Evolutionary conservation across 495 filamentous ascomycete species (phyloP).

Genomic region (Penicillium canariense): DNA sequence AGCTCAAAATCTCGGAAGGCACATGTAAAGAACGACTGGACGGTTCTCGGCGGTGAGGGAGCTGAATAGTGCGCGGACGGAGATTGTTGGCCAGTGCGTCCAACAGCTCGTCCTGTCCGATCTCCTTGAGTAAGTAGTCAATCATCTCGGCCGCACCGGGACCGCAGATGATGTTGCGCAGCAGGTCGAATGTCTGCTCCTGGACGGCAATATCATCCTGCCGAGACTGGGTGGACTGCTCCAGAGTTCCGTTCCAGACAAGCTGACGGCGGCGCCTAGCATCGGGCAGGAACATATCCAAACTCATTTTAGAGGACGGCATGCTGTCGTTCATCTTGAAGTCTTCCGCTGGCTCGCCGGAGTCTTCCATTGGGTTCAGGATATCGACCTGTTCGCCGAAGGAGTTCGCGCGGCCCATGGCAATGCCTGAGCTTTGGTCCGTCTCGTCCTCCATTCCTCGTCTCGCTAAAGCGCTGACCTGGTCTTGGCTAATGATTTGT

Average conservation of each 20-base stretch:
- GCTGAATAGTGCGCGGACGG: conserved; percentile 48
- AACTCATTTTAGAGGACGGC: conserved; percentile 41
- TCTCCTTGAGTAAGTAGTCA: conserved; percentile 69
- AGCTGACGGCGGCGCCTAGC: conserved; percentile 44
- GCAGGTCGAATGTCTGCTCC: conserved; percentile 82
- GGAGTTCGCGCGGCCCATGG: conserved; percentile 63
- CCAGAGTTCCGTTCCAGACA: conserved; percentile 47
- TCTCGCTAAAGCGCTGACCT: conserved; percentile 30
- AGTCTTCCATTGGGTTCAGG: conserved; percentile 56
- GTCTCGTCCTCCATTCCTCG: conserved; percentile 39
- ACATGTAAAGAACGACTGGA: conserved; percentile 32
- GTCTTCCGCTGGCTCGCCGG: conserved; percentile 63
- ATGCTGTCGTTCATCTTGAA: conserved; percentile 58
- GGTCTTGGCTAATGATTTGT: conserved; percentile 60
- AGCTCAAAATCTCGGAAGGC: conserved; percentile 71
- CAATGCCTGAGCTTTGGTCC: conserved; percentile 36
- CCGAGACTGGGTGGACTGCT: conserved; percentile 52
- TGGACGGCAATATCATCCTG: conserved; percentile 82
- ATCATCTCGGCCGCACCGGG: conserved; percentile 70
- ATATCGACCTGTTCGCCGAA: conserved; percentile 64
- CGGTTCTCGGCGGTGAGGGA: conserved; percentile 38
- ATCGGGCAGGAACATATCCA: conserved; percentile 43
- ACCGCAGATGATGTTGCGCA: conserved; percentile 84
- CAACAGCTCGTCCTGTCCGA: conserved; percentile 76
- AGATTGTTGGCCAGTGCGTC: conserved; percentile 73